Base-by-base conservation (phyloP, 768 basidiomycete species). In the Phaeotremella skinneri region DNA sequence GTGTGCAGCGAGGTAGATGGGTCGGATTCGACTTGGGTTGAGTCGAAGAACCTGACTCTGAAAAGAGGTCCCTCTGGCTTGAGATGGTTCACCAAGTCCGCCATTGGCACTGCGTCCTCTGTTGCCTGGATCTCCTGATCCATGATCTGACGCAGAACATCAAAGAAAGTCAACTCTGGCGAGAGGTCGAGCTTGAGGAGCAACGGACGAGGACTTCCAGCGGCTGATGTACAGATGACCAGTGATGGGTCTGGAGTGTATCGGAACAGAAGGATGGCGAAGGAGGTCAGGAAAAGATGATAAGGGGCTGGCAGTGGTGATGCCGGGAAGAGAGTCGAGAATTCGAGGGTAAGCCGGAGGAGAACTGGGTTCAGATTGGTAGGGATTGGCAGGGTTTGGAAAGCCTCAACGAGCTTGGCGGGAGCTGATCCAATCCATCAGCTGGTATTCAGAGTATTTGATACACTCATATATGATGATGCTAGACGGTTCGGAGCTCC, bases 241-340 rank as follows among this genome's bases (percentile, higher is more conserved):
- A 99, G 82, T 68, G 96, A 91, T 26, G 86, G 92, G 74, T 99
- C 96, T 39, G 90, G 93, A 0, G 96, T 97, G 79, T 91, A 96
- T 41, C 94, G 83, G 79, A 97, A 91, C 13, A 99, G 80, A 50
- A 98, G 81, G 21, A 94, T 87, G 11, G 85, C 83, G 78, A 99
- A 96, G 0, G 94, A 87, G n/a, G 96, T 84, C 42, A 97, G 82
- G 45, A 97, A 84, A 25, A 97, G 81, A 70, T 97, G 91, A 74
- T 93, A 97, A 0, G 89, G 87, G 2, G 93, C 89, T 2, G 92
- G 64, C 23, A 66, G 31, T 52, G 62, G 55, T 11, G 67, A 68
- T 39, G 58, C 41, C 21, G 63, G 64, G 65, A 62, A 58, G 41
- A 74, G 56, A 3, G 66, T 56, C 2, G 67, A 64, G 51, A 73